These are phyloP conservation scores for Amanita jacksonii DNA, from an alignment of 768 basidiomycete species.

Conservation along the genomic window DNA sequence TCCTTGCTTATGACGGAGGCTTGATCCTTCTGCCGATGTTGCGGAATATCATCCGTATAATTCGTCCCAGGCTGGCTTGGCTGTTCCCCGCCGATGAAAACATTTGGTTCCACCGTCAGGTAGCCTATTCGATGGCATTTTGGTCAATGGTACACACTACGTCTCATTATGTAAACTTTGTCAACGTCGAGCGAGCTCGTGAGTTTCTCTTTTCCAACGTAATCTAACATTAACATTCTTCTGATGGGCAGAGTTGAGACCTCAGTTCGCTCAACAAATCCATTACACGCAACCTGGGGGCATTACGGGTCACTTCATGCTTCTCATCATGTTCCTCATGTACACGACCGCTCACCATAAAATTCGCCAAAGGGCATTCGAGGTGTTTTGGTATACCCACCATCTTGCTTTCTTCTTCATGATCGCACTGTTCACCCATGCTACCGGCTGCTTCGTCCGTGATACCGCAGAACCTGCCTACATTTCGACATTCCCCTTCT, in stretches of 20 bases:
- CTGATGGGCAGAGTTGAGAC: slow-evolving; percentile 68
- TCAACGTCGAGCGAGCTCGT: slow-evolving; percentile 87
- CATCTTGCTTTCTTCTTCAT: slow-evolving; percentile 94
- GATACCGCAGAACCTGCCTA: slow-evolving; percentile 70
- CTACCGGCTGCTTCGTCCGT: slow-evolving; percentile 92
- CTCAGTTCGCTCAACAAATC: slow-evolving; percentile 67
- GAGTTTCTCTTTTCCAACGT: slow-evolving; percentile 21
- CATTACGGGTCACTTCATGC: slow-evolving; percentile 95
- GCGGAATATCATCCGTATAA: slow-evolving; percentile 75
- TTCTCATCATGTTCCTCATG: slow-evolving; percentile 88
- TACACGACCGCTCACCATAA: slow-evolving; percentile 87
- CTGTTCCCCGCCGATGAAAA: slow-evolving; percentile 90
- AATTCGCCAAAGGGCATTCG: slow-evolving; percentile 84
- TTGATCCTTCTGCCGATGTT: slow-evolving; percentile 85
- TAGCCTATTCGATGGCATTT: slow-evolving; percentile 91
- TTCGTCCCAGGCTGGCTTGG: slow-evolving; percentile 76
- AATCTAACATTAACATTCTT: slow-evolving; percentile 3
- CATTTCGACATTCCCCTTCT: slow-evolving; percentile 72
- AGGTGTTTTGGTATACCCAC: slow-evolving; percentile 96
- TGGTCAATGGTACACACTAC: slow-evolving; percentile 91
- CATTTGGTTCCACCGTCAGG: slow-evolving; percentile 93
- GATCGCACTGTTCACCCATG: slow-evolving; percentile 83
- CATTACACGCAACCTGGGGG: slow-evolving; percentile 86
- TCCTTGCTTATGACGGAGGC: slow-evolving; percentile 78
- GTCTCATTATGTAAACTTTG: slow-evolving; percentile 89